These are phyloP conservation scores for Lentinula sp. DNA, from an alignment of 768 basidiomycete genomes.

Conservation along the genomic window DNA sequence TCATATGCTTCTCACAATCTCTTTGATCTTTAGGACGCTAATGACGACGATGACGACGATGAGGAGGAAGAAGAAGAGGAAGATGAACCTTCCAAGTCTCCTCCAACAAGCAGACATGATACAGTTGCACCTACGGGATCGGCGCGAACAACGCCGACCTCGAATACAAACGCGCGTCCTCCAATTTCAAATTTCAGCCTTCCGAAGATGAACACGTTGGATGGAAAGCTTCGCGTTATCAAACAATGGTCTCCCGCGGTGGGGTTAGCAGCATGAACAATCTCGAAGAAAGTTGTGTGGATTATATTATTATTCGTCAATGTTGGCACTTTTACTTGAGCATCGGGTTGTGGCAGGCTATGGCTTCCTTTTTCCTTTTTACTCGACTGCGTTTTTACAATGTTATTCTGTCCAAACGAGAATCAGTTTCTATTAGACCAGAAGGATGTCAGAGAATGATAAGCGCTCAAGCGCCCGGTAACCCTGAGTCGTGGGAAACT, in stretches of 20 bases:
- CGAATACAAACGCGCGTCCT: neutral
- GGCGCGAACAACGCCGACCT: constrained; percentile 2
- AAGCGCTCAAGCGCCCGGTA: neutral
- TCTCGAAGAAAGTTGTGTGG: no score
- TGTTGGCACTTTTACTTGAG: no score
- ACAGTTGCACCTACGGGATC: neutral
- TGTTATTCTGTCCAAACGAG: neutral
- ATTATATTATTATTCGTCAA: no score
- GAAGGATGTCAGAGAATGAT: no score
- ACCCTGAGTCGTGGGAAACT: neutral
- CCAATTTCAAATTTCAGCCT: neutral
- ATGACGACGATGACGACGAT: constrained; percentile 43
- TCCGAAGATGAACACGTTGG: neutral
- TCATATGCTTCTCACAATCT: neutral
- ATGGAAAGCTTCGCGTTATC: neutral
- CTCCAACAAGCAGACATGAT: neutral
- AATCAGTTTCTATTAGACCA: no score
- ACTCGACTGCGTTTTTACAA: neutral
- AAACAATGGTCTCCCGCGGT: constrained; percentile 1
- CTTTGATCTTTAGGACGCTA: constrained; percentile 27
- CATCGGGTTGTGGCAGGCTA: neutral
- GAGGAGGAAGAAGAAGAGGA: constrained; percentile 51
- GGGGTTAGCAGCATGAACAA: neutral
- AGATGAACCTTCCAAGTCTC: neutral
- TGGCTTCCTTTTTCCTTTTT: neutral